These are phyloP conservation scores for Telfairia occidentalis DNA, from an alignment of 331 rosid species.

Conservation along the genomic window DNA sequence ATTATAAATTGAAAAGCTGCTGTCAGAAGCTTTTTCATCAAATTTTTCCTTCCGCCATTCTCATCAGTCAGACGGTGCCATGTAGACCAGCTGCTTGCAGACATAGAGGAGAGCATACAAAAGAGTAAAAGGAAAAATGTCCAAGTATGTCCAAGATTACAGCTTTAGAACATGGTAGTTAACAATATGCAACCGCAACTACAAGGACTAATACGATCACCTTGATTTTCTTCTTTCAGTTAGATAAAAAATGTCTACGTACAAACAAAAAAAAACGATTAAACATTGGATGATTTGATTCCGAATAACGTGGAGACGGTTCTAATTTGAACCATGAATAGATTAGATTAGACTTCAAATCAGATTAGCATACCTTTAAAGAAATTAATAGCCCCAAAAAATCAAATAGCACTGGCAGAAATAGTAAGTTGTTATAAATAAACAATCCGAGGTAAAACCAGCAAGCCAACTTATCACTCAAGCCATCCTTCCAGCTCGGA, in stretches of 20 bases:
- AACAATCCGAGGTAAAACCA: neutral
- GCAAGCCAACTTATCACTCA: neutral
- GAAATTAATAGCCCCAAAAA: conserved; percentile 7
- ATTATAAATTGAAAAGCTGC: neutral
- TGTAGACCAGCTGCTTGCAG: neutral
- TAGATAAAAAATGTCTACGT: neutral
- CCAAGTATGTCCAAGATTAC: neutral
- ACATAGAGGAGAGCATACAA: neutral
- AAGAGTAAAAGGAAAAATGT: neutral
- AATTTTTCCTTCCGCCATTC: neutral
- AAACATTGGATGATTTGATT: neutral
- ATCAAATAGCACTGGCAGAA: neutral
- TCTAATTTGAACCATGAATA: conserved; percentile 17
- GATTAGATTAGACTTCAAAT: conserved; percentile 9
- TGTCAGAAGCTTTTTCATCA: neutral
- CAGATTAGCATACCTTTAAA: neutral
- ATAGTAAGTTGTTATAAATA: neutral
- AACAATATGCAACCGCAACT: conserved; percentile 17
- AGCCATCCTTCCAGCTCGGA: neutral
- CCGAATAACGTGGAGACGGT: conserved; percentile 16
- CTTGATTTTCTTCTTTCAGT: neutral
- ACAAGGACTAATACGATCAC: neutral
- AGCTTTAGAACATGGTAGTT: conserved; percentile 15
- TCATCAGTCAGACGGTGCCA: neutral
- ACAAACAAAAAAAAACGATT: neutral